Evolutionary conservation across 257 asterid species (phyloP).

Genomic region (Solanum sejunctum): DNA sequence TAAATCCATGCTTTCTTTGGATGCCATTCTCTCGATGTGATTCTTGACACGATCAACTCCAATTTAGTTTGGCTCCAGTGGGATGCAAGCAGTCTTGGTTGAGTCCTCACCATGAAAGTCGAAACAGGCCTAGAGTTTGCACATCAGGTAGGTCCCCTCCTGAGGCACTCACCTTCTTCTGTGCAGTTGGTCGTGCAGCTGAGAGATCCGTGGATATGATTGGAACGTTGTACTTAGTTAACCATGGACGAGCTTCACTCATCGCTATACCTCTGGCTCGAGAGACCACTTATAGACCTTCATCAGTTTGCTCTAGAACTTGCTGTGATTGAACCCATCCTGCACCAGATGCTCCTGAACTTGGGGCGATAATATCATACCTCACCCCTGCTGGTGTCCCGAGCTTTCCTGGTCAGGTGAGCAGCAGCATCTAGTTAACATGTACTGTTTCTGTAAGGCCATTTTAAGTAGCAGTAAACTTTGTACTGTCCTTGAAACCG

Average conservation of each 20-base stretch:
- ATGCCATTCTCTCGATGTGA: constrained; percentile 40
- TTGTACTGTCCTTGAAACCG: constrained; percentile 29
- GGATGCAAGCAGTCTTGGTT: constrained; percentile 40
- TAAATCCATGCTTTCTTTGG: constrained; percentile 36
- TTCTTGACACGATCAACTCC: constrained; percentile 51
- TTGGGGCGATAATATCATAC: constrained; percentile 38
- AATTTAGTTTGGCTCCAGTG: constrained; percentile 33
- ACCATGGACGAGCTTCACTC: constrained; percentile 41
- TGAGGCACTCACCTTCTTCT: constrained; percentile 43
- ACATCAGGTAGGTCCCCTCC: constrained; percentile 48
- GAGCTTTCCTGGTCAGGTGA: constrained; percentile 28
- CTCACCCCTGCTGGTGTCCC: constrained; percentile 38
- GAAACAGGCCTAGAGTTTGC: constrained; percentile 41
- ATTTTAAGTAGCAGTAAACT: neutral
- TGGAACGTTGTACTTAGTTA: constrained; percentile 45
- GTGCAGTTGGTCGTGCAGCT: constrained; percentile 27
- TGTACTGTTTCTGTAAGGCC: constrained; percentile 18
- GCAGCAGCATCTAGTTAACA: constrained; percentile 40
- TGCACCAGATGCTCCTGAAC: constrained; percentile 25
- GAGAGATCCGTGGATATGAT: constrained; percentile 40
- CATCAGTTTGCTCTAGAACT: constrained; percentile 25
- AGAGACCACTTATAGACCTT: constrained; percentile 32
- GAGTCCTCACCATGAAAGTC: constrained; percentile 39
- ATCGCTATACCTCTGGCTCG: constrained; percentile 21
- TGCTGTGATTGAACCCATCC: constrained; percentile 33